phyloP scores from a whole-genome alignment of 2,329 filamentous ascomycete genomes.

The Xenosphaeropsis pyriputrescens region DNA sequence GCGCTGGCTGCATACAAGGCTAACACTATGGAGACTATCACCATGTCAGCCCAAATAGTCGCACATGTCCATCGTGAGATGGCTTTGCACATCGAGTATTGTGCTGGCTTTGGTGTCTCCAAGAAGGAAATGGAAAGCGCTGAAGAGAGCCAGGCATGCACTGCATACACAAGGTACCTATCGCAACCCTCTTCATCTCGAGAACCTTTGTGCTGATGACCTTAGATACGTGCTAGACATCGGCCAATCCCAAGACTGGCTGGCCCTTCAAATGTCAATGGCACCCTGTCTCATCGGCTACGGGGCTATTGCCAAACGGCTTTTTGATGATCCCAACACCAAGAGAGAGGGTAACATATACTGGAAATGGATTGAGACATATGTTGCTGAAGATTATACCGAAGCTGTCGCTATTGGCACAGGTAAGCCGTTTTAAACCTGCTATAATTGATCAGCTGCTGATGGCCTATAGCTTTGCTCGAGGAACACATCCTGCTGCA shows the following conservation, averaged over 20 bases:
- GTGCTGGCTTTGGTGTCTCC: slow-evolving; percentile 64
- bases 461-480: slow-evolving; percentile 40
- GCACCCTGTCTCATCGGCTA: slow-evolving; percentile 88
- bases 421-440: slow-evolving; percentile 30
- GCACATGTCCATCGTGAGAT: slow-evolving; percentile 68
- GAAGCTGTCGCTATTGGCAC: slow-evolving; percentile 56
- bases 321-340: slow-evolving; percentile 48
- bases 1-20: slow-evolving; percentile 78
- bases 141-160: slow-evolving; percentile 67
- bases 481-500: slow-evolving; percentile 63
- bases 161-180: slow-evolving; percentile 50
- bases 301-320: slow-evolving; percentile 58
- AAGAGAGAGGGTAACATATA: slow-evolving; percentile 55
- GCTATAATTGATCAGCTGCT: not conserved
- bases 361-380: slow-evolving; percentile 86
- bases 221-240: slow-evolving; percentile 71
- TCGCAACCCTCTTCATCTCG: not conserved
- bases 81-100: slow-evolving; percentile 69
- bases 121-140: slow-evolving; percentile 56
- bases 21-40: slow-evolving; percentile 57
- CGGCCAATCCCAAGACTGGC: slow-evolving; percentile 75
- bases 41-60: slow-evolving; percentile 59
- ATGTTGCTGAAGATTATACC: slow-evolving; percentile 65
- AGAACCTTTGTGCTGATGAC: slow-evolving; percentile 1
- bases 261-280: slow-evolving; percentile 72